These are phyloP conservation scores for Pseudotulostoma volvatum DNA, from an alignment of 495 filamentous ascomycete species.

Conservation along the genomic window DNA sequence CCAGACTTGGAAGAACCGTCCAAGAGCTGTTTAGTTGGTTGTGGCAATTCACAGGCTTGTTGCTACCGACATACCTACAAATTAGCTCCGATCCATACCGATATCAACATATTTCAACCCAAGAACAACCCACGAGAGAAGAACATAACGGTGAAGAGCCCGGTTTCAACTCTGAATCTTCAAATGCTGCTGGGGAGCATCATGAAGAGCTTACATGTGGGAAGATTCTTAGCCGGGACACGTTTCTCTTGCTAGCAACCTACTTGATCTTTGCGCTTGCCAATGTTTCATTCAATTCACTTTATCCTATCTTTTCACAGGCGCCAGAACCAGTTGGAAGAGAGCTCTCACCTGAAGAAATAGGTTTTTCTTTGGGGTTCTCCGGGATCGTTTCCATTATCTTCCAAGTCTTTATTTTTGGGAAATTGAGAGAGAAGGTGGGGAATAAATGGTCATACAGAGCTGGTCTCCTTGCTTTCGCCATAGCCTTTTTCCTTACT, in stretches of 20 bases:
- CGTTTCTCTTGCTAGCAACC: constrained; percentile 59
- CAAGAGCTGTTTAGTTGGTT: constrained; percentile 48
- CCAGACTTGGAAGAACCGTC: constrained; percentile 40
- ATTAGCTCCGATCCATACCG: constrained; percentile 10
- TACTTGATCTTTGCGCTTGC: constrained; percentile 79
- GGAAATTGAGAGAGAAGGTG: constrained; percentile 57
- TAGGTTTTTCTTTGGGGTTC: constrained; percentile 75
- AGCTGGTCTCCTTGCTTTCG: constrained; percentile 63
- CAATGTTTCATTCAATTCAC: constrained; percentile 77
- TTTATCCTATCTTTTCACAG: constrained; percentile 83
- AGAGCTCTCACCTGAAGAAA: constrained; percentile 54
- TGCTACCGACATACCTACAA: constrained; percentile 42
- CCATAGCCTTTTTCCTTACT: constrained; percentile 68
- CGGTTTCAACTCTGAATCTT: constrained; percentile 26
- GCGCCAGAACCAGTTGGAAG: constrained; percentile 59
- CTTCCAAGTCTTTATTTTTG: constrained; percentile 77
- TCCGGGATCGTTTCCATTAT: constrained; percentile 70
- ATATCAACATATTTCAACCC: constrained; percentile 4
- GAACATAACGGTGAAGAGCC: constrained; percentile 28
- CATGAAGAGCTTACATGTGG: constrained; percentile 25
- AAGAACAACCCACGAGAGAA: constrained; percentile 14
- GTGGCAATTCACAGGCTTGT: constrained; percentile 54
- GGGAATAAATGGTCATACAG: constrained; percentile 78
- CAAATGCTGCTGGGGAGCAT: constrained; percentile 17
- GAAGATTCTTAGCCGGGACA: constrained; percentile 59